Evolutionary conservation across 805 yeast species (phyloP).

Genomic region (Candida railenensis): DNA sequence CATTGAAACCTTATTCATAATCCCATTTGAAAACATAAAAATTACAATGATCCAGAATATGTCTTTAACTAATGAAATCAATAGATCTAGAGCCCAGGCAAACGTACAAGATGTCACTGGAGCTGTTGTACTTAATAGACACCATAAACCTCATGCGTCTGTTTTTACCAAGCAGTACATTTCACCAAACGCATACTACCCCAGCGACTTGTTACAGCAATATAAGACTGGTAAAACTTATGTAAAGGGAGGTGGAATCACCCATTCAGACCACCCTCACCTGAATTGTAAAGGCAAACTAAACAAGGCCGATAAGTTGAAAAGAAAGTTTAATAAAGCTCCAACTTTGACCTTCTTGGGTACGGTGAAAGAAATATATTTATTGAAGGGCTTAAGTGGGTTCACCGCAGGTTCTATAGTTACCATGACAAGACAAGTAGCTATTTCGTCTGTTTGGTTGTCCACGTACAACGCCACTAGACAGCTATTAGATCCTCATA

Average conservation of each 20-base stretch:
- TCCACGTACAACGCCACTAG: conserved; percentile 77
- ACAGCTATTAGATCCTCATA: conserved; percentile 63
- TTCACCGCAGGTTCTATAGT: conserved; percentile 81
- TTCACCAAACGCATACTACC: conserved; percentile 43
- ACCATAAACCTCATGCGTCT: conserved; percentile 20
- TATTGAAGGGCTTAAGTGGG: conserved; percentile 70
- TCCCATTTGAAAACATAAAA: conserved; percentile 89
- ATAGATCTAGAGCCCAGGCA: conserved; percentile 14
- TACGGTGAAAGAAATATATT: conserved; percentile 64
- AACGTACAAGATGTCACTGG: conserved; percentile 28
- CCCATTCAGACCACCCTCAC: conserved; percentile 3
- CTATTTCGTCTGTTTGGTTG: conserved; percentile 79
- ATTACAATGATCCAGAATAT: conserved; percentile 77
- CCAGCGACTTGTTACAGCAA: conserved; percentile 31
- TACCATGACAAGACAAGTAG: conserved; percentile 77
- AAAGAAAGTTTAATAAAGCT: conserved; percentile 40
- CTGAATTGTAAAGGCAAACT: not conserved
- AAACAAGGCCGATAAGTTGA: conserved; percentile 19
- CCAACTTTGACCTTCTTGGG: conserved; percentile 56
- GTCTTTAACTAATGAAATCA: conserved; percentile 26
- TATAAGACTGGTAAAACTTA: conserved; percentile 19
- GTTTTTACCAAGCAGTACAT: conserved; percentile 32
- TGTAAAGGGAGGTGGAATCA: conserved; percentile 11
- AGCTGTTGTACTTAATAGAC: conserved; percentile 18
- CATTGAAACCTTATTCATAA: conserved; percentile 75